Base-by-base conservation (phyloP, 2,329 filamentous ascomycete genomes). In the Colletotrichum neosansevieriae region DNA sequence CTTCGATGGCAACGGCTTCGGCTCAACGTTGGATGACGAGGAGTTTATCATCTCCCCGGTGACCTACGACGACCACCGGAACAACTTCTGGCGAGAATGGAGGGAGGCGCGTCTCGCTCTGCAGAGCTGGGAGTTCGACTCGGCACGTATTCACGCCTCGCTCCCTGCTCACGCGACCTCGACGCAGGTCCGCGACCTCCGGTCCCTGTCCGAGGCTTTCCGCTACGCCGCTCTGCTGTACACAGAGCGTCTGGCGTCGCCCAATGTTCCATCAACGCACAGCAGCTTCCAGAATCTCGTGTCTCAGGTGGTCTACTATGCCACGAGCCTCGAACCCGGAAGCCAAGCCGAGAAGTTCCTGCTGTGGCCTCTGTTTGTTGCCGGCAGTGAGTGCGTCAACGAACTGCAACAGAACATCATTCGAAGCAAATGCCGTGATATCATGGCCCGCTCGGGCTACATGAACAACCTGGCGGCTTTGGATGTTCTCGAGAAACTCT, bases 351-450 rank as follows among this genome's bases (percentile, higher is more conserved):
- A 97, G 79, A 97, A 97, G 76, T 97, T 97, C 77, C 82, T 98
- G 10, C 88, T 98, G 9, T 98, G 94, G 95, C 94, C 95, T 3
- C 86, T 98, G 3, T 97, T 98, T 77, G 91, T 98, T 59, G 90
- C 92, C 1, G 94, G 94, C 19, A 94, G 93, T 21, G 95, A 98
- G 81, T 97, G 94, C 74, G 91, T 96, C 71, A 91, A 93, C 72
- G 89, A 92, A 74, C 83, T 90, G 58, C 92, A 97, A 75, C 92
- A 94, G 71, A 88, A 88, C 65, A 88, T 94, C 67, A 91, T 98
- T 59, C 89, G 94, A 60, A 86, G 89, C 72, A 91, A 94, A 73
- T 97, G 94, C 80, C 86, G 90, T 50, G 94, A 95, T 75, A 95
- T 98, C 72, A 94, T 95, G 84, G 88, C 89, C 34, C 92, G 95